Percentiles rank a stretch among this genome's conserved stretches.
Evolutionary conservation across 345 rosid species (phyloP).

Genomic region (Eucalyptus shirleyi): DNA sequence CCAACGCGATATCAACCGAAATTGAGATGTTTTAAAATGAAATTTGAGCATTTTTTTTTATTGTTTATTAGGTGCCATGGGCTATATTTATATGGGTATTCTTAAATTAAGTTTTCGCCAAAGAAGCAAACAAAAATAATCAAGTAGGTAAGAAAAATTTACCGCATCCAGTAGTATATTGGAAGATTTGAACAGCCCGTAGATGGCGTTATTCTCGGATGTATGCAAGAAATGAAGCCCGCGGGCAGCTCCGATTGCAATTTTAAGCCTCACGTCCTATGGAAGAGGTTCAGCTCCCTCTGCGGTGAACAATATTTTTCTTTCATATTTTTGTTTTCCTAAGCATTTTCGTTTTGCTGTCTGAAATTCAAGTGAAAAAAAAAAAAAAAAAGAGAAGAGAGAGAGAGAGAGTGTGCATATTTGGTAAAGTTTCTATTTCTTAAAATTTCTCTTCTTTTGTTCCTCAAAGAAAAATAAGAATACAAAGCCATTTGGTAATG

Average conservation of each 20-base stretch:
- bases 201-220: not conserved
- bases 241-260: not conserved
- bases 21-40: not conserved
- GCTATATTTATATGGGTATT: not conserved
- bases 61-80: not conserved
- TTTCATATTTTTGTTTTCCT: not conserved
- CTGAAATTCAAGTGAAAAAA: not conserved
- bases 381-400: too few species aligned
- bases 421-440: too few species aligned
- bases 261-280: not conserved
- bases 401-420: too few species aligned
- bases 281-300: not conserved
- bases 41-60: not conserved
- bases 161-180: not conserved
- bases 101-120: too few species aligned
- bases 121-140: not conserved
- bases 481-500: too few species aligned
- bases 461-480: too few species aligned
- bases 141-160: not conserved
- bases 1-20: accelerated
- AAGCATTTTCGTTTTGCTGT: not conserved
- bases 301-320: not conserved
- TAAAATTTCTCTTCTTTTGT: too few species aligned
- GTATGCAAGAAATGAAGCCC: not conserved
- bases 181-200: not conserved